phyloP scores from a whole-genome alignment of 1,139 yeast genomes.

The Hyphopichia burtonii region DNA sequence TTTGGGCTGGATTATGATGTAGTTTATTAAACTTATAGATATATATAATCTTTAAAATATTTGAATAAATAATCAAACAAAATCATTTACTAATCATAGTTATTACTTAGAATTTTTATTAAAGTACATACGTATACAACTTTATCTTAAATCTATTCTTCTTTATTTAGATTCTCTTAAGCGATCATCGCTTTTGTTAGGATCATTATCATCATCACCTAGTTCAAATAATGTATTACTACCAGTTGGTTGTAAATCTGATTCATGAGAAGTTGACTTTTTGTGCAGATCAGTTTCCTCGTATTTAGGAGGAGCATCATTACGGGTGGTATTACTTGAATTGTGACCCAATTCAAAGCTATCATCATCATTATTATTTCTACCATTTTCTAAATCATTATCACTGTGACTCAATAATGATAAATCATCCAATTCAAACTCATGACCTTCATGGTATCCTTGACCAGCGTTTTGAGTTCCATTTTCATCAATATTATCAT shows the following conservation, averaged over 20 bases:
- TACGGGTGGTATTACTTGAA: slow-evolving; percentile 13
- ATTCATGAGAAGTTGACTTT: slow-evolving; percentile 7
- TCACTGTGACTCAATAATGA: slow-evolving; percentile 59
- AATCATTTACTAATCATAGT: no score
- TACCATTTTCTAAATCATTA: slow-evolving; percentile 25
- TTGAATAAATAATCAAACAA: no score
- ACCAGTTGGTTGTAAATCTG: slow-evolving; percentile 10
- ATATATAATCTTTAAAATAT: neutral
- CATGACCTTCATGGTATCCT: slow-evolving; percentile 45
- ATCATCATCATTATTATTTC: slow-evolving; percentile 19
- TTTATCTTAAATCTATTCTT: neutral
- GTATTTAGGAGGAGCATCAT: slow-evolving; percentile 23
- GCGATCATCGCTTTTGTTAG: slow-evolving; percentile 27
- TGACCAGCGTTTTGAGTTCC: slow-evolving; percentile 38
- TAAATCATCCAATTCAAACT: slow-evolving; percentile 74
- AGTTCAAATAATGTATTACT: slow-evolving; percentile 37
- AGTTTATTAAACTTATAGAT: neutral
- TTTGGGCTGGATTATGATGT: slow-evolving; percentile 39
- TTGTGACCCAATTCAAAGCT: slow-evolving; percentile 32
- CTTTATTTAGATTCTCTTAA: slow-evolving; percentile 14
- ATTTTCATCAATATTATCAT: slow-evolving; percentile 53
- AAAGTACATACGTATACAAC: neutral
- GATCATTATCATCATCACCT: slow-evolving; percentile 33
- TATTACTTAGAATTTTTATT: no score
- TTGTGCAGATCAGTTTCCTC: slow-evolving; percentile 16